phyloP scores from a whole-genome alignment of 2,329 filamentous ascomycete species.

The Xylariaceae sp. region DNA sequence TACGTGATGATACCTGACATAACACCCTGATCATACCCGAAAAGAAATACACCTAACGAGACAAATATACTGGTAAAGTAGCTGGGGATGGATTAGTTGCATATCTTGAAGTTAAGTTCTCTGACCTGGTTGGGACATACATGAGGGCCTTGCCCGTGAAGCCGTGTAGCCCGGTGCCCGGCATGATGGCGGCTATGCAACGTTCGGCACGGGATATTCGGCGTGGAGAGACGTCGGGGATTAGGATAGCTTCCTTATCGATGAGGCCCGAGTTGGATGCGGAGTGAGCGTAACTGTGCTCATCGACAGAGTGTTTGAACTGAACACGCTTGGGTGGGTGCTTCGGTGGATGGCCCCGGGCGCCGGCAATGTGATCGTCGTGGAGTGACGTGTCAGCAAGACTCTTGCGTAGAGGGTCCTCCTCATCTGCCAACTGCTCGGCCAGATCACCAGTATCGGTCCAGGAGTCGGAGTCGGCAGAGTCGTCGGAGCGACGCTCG shows the following conservation, averaged over 20 bases:
- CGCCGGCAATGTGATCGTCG: conserved; percentile 51
- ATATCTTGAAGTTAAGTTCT: not conserved
- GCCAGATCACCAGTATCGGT: conserved; percentile 92
- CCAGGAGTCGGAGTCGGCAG: conserved; percentile 68
- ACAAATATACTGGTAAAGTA: conserved; percentile 94
- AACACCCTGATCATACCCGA: conserved; percentile 85
- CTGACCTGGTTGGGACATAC: conserved; percentile 43
- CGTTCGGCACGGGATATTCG: conserved; percentile 62
- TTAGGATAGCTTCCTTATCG: conserved; percentile 73
- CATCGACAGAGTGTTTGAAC: conserved; percentile 51
- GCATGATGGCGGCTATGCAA: conserved; percentile 78
- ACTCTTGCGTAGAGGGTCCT: conserved; percentile 72
- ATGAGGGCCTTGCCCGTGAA: conserved; percentile 92
- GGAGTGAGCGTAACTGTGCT: conserved; percentile 33
- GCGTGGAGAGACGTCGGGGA: conserved; percentile 63
- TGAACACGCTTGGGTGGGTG: conserved; percentile 56
- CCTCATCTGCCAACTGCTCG: conserved; percentile 78
- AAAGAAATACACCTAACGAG: conserved; percentile 79
- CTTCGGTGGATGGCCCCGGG: conserved; percentile 41
- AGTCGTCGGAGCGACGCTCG: conserved; percentile 43
- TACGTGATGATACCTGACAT: conserved; percentile 73
- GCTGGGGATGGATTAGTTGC: conserved; percentile 41
- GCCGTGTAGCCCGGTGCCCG: conserved; percentile 74
- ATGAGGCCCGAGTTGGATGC: conserved; percentile 39
- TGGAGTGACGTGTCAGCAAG: conserved; percentile 59